A percentile compares a stretch with the other conserved stretches of the same genome.
phyloP scores from a whole-genome alignment of 768 basidiomycete species.

The Phylloporus rhodoxanthus region DNA sequence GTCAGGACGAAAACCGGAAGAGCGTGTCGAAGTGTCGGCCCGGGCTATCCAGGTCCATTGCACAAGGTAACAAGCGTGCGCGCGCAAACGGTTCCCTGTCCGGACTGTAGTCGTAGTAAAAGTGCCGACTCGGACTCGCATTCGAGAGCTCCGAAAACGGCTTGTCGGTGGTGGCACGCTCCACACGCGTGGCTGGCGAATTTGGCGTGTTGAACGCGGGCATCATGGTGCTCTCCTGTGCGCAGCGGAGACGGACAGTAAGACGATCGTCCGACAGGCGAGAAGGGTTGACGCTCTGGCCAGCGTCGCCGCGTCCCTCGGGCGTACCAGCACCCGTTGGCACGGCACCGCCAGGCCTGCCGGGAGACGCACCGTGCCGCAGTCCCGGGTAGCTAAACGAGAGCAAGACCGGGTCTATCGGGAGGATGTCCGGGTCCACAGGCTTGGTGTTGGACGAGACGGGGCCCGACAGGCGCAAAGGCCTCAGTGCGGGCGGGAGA shows the following conservation, averaged over 20 bases:
- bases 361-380: neutral
- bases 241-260: neutral
- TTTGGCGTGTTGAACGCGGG: neutral
- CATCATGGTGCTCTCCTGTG: neutral
- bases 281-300: neutral
- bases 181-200: neutral
- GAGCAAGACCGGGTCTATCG: conserved; percentile 28
- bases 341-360: neutral
- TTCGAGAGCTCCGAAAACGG: neutral
- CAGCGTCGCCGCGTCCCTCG: neutral
- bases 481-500: conserved; percentile 21
- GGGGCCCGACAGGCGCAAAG: conserved; percentile 16
- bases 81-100: neutral
- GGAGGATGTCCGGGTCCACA: conserved; percentile 2
- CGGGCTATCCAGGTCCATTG: neutral
- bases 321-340: neutral
- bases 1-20: conserved; percentile 1
- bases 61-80: neutral
- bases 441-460: neutral
- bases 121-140: neutral
- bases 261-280: neutral
- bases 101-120: neutral
- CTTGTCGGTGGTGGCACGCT: neutral
- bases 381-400: conserved; percentile 10
- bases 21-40: conserved; percentile 4